Percentiles rank a stretch among this genome's conserved stretches.
Conservation (phyloP, 352 stramenopile genomes). For the Globisporangium cylindrosporum region DNA sequence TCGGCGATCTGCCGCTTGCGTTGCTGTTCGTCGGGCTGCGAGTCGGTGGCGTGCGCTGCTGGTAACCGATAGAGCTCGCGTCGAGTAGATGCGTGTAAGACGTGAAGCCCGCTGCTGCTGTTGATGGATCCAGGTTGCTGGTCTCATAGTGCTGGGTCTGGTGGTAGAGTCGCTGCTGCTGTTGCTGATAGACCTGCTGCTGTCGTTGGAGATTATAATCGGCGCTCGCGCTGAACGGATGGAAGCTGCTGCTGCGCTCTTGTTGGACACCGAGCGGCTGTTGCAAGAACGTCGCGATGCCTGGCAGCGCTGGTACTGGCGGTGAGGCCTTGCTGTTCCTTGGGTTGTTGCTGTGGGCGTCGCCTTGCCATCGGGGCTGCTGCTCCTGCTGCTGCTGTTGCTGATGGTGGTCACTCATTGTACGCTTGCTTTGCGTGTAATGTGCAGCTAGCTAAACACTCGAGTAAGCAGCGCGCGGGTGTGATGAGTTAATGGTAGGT, state of each 20-base stretch:
- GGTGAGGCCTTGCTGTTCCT: background rate
- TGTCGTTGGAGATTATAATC: background rate
- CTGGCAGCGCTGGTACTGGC: background rate
- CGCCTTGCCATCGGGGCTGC: background rate
- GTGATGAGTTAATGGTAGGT: too few relatives aligned
- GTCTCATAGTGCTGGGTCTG: background rate
- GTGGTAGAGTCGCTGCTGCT: too few relatives aligned
- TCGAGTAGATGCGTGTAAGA: background rate
- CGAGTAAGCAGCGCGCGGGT: background rate
- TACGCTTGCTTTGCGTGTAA: too few relatives aligned
- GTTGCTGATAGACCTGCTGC: background rate
- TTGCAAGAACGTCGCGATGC: background rate
- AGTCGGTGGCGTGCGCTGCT: background rate
- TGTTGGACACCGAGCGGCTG: background rate
- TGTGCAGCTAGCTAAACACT: background rate
- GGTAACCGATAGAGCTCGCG: background rate
- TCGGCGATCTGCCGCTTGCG: background rate
- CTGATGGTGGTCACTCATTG: too few relatives aligned
- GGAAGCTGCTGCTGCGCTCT: background rate
- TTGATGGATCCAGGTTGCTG: too few relatives aligned
- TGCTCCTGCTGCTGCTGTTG: background rate
- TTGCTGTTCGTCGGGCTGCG: background rate
- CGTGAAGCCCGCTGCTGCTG: background rate
- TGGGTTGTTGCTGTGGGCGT: background rate
- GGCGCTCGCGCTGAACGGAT: background rate